phyloP scores from a whole-genome alignment of 2,329 filamentous ascomycete species.

The Fusarium nurragi region DNA sequence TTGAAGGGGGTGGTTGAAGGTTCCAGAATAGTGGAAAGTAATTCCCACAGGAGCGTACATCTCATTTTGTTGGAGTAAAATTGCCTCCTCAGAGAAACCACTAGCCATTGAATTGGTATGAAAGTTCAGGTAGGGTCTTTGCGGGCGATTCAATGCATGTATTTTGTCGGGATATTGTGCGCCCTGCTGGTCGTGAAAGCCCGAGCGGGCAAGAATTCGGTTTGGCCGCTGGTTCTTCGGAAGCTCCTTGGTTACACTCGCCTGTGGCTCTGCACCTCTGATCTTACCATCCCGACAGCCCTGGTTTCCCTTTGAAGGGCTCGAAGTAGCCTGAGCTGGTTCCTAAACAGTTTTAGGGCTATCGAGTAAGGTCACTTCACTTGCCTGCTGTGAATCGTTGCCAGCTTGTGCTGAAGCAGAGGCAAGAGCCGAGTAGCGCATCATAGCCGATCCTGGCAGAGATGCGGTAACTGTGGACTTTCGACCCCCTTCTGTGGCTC shows the following conservation, averaged over 20 bases:
- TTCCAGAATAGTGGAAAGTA: slow-evolving; percentile 8
- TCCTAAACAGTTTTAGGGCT: slow-evolving; percentile 37
- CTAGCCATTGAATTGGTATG: neutral
- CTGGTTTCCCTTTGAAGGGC: slow-evolving; percentile 4
- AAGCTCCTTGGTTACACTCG: slow-evolving; percentile 3
- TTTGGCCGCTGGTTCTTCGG: slow-evolving; percentile 5
- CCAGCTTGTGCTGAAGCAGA: neutral
- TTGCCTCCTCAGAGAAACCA: neutral
- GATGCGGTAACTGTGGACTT: slow-evolving; percentile 32
- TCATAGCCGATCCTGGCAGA: slow-evolving; percentile 36
- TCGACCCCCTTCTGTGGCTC: slow-evolving; percentile 10
- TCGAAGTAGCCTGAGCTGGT: slow-evolving; percentile 26
- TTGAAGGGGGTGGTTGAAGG: neutral
- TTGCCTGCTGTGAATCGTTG: neutral
- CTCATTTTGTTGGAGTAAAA: neutral
- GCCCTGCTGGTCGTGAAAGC: neutral
- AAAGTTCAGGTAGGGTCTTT: neutral
- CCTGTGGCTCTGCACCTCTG: slow-evolving; percentile 1
- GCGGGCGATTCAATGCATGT: neutral
- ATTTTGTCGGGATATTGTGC: neutral
- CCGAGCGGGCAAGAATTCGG: neutral
- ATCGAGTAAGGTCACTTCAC: slow-evolving; percentile 11
- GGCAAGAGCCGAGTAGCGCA: slow-evolving; percentile 30
- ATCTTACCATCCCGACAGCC: neutral
- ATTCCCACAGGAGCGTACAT: slow-evolving; percentile 1